These are phyloP conservation scores for Syzygium aqueum DNA, from an alignment of 345 rosid species.

Conservation along the genomic window DNA sequence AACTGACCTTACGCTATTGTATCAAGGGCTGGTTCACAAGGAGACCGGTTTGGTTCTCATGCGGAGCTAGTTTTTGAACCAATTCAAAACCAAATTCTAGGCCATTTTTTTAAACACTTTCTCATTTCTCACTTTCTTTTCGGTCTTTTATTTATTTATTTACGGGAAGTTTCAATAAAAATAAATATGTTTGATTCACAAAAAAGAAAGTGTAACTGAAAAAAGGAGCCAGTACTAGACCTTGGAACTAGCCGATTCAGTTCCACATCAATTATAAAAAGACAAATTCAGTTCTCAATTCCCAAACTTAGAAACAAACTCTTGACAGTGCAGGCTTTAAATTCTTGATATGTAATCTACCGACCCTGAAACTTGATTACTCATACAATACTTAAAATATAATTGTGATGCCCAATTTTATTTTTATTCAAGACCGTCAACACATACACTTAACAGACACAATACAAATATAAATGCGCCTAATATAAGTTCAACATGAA, in stretches of 20 bases:
- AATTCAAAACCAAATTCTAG: background rate
- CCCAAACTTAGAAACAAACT: background rate
- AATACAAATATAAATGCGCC: background rate
- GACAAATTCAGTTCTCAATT: background rate
- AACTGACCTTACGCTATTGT: background rate
- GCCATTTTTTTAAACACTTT: background rate
- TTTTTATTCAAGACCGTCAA: background rate
- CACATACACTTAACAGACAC: background rate
- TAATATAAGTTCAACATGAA: background rate
- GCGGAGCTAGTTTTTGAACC: background rate
- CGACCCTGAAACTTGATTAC: background rate
- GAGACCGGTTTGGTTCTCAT: background rate
- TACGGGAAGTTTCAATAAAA: background rate
- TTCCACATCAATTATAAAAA: background rate
- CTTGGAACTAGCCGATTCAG: background rate
- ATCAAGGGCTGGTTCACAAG: background rate
- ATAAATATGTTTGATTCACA: background rate
- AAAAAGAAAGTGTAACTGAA: background rate
- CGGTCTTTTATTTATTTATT: background rate
- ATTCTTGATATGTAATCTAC: background rate
- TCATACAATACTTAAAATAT: rapidly evolving
- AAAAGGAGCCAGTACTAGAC: background rate
- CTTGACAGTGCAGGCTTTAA: background rate
- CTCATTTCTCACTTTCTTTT: background rate
- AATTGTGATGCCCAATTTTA: background rate